Evolutionary conservation across 768 basidiomycete species (phyloP).

Genomic region (Trametes gibbosa): DNA sequence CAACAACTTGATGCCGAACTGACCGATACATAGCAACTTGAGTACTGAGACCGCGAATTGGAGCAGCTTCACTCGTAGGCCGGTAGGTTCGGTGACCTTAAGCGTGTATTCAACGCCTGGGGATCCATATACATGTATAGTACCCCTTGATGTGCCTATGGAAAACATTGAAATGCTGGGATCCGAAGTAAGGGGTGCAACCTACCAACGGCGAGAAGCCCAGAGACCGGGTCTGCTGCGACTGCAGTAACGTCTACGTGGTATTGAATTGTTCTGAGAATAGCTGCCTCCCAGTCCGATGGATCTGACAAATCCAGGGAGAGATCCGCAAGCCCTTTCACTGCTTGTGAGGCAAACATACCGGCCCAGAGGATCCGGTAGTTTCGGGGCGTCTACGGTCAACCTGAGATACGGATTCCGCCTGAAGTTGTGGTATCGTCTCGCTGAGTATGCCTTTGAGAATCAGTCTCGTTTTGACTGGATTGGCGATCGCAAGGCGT

Average conservation of each 20-base stretch:
- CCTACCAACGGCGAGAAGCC: constrained; percentile 61
- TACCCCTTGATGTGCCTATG: constrained; percentile 62
- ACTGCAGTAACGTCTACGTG: constrained; percentile 49
- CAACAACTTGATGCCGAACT: constrained; percentile 19
- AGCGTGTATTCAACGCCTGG: constrained; percentile 59
- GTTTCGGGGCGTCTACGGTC: no score
- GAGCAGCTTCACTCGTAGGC: constrained; percentile 52
- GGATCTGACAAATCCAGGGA: constrained; percentile 55
- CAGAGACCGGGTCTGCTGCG: constrained; percentile 57
- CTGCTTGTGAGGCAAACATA: constrained; percentile 13
- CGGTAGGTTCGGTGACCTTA: constrained; percentile 41
- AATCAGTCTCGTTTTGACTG: no score
- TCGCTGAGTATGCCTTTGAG: no score
- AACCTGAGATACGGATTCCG: no score
- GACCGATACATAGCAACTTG: constrained; percentile 64
- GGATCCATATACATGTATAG: constrained; percentile 64
- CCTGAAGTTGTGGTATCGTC: no score
- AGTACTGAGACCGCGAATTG: constrained; percentile 55
- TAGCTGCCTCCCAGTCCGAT: constrained; percentile 55
- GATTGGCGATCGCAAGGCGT: no score
- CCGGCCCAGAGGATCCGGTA: no score
- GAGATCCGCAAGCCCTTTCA: constrained; percentile 44
- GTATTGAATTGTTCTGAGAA: constrained; percentile 48
- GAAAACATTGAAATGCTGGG: not conserved
- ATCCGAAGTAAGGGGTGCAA: not conserved